Evolutionary conservation across 805 yeast species (phyloP).

Genomic region (Monosporozyma aquatica): DNA sequence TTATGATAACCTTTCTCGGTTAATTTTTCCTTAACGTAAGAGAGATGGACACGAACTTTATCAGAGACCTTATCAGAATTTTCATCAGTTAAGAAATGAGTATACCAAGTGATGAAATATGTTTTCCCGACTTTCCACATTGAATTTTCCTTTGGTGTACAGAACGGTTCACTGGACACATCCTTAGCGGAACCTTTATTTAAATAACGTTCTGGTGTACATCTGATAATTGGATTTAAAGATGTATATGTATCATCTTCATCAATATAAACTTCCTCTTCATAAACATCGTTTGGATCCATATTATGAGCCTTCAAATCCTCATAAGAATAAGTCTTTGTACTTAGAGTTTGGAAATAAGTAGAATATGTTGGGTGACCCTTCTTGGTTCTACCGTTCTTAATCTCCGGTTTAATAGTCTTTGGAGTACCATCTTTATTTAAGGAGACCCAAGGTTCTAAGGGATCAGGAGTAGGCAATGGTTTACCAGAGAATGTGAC

Average conservation of each 20-base stretch:
- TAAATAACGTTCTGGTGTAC: conserved; percentile 70
- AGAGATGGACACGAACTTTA: conserved; percentile 58
- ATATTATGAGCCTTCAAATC: conserved; percentile 66
- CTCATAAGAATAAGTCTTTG: conserved; percentile 47
- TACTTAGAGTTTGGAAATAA: conserved; percentile 63
- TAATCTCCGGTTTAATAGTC: conserved; percentile 66
- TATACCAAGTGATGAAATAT: conserved; percentile 76
- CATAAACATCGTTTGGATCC: conserved; percentile 49
- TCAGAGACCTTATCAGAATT: conserved; percentile 37
- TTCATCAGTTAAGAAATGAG: conserved; percentile 43
- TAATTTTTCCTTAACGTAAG: conserved; percentile 49
- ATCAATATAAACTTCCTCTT: conserved; percentile 45
- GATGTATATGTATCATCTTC: conserved; percentile 69
- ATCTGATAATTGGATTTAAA: conserved; percentile 71
- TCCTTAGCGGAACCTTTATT: conserved; percentile 53
- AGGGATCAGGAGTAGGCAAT: conserved; percentile 43
- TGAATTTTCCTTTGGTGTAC: conserved; percentile 63
- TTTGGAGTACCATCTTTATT: conserved; percentile 72
- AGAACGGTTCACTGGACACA: conserved; percentile 64
- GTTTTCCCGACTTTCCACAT: conserved; percentile 50
- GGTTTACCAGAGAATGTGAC: conserved; percentile 45
- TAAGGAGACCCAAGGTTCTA: conserved; percentile 74
- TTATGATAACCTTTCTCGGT: conserved; percentile 50
- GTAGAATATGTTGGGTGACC: conserved; percentile 67
- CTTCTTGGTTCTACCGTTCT: conserved; percentile 60